Conservation (phyloP, 495 filamentous ascomycete genomes). For the Penicillium subrubescens region DNA sequence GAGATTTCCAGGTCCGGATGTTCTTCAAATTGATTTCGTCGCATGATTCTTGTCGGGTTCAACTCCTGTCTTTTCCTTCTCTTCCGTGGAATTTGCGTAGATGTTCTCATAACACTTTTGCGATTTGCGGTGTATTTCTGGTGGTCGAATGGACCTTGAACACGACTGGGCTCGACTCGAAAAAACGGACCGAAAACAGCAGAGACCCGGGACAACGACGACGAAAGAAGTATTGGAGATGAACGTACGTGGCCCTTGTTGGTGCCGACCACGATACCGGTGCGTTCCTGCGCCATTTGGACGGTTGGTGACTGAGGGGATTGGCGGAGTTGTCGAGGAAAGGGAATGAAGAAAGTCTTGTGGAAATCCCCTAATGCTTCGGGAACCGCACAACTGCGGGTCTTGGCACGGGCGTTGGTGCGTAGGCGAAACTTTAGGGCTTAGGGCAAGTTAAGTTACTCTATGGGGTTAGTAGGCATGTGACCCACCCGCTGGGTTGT, state of each 20-base stretch:
- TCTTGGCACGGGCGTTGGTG: conserved; percentile 37
- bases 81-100: neutral
- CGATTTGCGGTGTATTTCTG: conserved; percentile 4
- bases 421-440: conserved; percentile 43
- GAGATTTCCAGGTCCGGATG: conserved; percentile 8
- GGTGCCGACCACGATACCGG: conserved; percentile 77
- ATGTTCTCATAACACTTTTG: neutral
- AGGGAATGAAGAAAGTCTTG: conserved; percentile 36
- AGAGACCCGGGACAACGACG: conserved; percentile 17
- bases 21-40: conserved; percentile 16
- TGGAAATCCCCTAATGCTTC: conserved; percentile 41
- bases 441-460: conserved; percentile 19
- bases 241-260: conserved; percentile 87
- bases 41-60: neutral
- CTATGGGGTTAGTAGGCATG: conserved; percentile 16
- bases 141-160: conserved; percentile 12
- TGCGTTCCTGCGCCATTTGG: conserved; percentile 66
- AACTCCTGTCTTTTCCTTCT: neutral
- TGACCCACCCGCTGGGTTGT: neutral
- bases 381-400: conserved; percentile 35
- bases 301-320: conserved; percentile 45
- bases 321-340: conserved; percentile 51
- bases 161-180: conserved; percentile 21
- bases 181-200: conserved; percentile 21
- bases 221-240: conserved; percentile 17